Percentiles rank a stretch among this genome's conserved stretches.
These are phyloP conservation scores for Aspergillus leporis DNA, from an alignment of 495 filamentous ascomycete genomes.

Conservation along the genomic window DNA sequence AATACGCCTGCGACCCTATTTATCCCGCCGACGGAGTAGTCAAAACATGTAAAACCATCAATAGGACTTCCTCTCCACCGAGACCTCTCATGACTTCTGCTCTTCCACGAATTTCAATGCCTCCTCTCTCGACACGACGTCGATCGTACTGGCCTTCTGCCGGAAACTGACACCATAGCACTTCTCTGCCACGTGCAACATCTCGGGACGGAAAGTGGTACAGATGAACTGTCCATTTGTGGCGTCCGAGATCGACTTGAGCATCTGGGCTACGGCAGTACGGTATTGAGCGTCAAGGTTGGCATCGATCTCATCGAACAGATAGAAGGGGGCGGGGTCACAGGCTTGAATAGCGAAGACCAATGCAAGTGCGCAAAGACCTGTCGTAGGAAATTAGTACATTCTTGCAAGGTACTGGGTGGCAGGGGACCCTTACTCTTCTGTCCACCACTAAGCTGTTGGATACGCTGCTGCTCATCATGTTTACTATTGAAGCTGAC, in stretches of 20 bases:
- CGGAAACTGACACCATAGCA: slow-evolving; percentile 95
- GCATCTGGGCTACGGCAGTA: slow-evolving; percentile 86
- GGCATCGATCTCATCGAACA: slow-evolving; percentile 99
- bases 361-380: slow-evolving; percentile 90
- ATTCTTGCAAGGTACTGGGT: neutral
- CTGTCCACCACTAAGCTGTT: slow-evolving; percentile 94
- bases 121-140: slow-evolving; percentile 82
- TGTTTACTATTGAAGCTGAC: slow-evolving; percentile 98
- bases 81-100: slow-evolving; percentile 46
- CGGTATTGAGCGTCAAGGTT: slow-evolving; percentile 98
- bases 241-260: slow-evolving; percentile 69
- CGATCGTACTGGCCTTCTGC: slow-evolving; percentile 89
- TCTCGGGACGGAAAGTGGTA: slow-evolving; percentile 97
- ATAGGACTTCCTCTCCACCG: neutral
- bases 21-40: slow-evolving; percentile 18
- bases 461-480: slow-evolving; percentile 96
- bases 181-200: slow-evolving; percentile 92
- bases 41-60: slow-evolving; percentile 21
- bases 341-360: slow-evolving; percentile 99
- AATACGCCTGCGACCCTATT: slow-evolving; percentile 25
- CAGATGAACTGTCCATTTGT: slow-evolving; percentile 72
- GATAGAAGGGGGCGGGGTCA: slow-evolving; percentile 96
- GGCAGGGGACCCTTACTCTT: slow-evolving; percentile 67
- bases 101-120: slow-evolving; percentile 94
- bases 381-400: slow-evolving; percentile 43